Percentiles rank a stretch among this genome's conserved stretches.
phyloP scores from a whole-genome alignment of 1,139 yeast genomes.

The Suhomyces panamericanus region DNA sequence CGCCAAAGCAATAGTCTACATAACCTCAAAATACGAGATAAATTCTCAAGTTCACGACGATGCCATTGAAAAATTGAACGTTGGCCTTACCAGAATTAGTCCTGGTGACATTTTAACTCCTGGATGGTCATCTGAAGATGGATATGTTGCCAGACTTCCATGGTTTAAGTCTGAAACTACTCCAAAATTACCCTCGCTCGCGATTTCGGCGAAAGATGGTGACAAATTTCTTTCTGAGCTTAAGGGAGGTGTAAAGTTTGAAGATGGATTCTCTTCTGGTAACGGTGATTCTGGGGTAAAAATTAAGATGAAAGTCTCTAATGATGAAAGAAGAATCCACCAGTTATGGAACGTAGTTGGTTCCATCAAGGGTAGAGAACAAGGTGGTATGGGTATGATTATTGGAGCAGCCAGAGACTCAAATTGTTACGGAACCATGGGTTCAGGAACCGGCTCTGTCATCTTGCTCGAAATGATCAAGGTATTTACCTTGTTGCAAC shows the following conservation, averaged over 20 bases:
- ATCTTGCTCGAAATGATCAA: constrained; percentile 71
- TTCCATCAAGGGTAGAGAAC: constrained; percentile 78
- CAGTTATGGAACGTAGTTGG: constrained; percentile 80
- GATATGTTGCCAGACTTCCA: constrained; percentile 35
- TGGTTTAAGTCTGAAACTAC: constrained; percentile 54
- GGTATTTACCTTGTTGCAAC: constrained; percentile 64
- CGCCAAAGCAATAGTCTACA: constrained; percentile 40
- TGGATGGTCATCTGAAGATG: constrained; percentile 64
- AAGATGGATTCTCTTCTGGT: constrained; percentile 32
- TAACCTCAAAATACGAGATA: constrained; percentile 29
- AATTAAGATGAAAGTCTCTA: constrained; percentile 43
- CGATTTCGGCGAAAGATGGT: constrained; percentile 75
- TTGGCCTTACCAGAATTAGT: constrained; percentile 62
- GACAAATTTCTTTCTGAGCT: constrained; percentile 47
- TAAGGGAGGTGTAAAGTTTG: constrained; percentile 47
- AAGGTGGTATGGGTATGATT: constrained; percentile 67
- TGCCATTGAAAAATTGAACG: constrained; percentile 61
- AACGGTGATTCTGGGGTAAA: constrained; percentile 13
- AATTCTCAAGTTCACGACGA: constrained; percentile 45
- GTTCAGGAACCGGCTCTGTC: constrained; percentile 76
- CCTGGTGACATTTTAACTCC: constrained; percentile 84
- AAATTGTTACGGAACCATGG: constrained; percentile 69
- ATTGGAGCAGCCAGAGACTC: constrained; percentile 88
- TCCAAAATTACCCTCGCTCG: constrained; percentile 73
- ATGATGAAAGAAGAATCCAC: constrained; percentile 60